A percentile compares a stretch with the other conserved stretches of the same genome.
These are phyloP conservation scores for Colletotrichum destructivum DNA, from an alignment of 2,329 filamentous ascomycete species.

Conservation along the genomic window DNA sequence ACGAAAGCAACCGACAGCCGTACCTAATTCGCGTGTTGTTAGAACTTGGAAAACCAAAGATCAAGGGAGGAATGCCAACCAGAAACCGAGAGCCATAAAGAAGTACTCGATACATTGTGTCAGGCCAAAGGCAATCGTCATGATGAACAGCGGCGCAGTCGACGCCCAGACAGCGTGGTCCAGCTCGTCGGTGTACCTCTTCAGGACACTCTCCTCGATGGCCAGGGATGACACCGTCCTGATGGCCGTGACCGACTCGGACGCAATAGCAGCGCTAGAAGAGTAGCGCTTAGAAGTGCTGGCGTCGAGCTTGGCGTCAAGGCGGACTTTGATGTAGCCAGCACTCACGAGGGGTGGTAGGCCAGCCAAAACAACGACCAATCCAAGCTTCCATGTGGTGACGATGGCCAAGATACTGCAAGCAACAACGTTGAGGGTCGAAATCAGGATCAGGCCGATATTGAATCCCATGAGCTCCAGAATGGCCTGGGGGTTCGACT, in stretches of 20 bases:
- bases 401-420: slow-evolving; percentile 60
- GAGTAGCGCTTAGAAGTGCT: slow-evolving; percentile 53
- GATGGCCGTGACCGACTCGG: slow-evolving; percentile 58
- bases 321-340: slow-evolving; percentile 57
- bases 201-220: slow-evolving; percentile 55
- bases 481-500: slow-evolving; percentile 56
- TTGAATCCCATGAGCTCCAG: slow-evolving; percentile 62
- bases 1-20: slow-evolving; percentile 55
- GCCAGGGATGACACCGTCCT: slow-evolving; percentile 59
- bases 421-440: slow-evolving; percentile 54
- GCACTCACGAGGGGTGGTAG: slow-evolving; percentile 54
- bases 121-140: slow-evolving; percentile 56
- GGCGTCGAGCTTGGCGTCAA: slow-evolving; percentile 58
- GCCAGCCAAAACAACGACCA: slow-evolving; percentile 63
- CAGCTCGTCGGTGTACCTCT: slow-evolving; percentile 51
- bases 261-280: slow-evolving; percentile 59
- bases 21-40: slow-evolving; percentile 46
- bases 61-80: slow-evolving; percentile 44
- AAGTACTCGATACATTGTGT: slow-evolving; percentile 56
- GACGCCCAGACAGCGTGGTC: slow-evolving; percentile 50
- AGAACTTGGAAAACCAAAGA: neutral
- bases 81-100: slow-evolving; percentile 59
- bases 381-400: slow-evolving; percentile 63
- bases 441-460: slow-evolving; percentile 56
- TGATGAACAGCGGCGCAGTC: slow-evolving; percentile 49